Conservation (phyloP, 176 grass and related monocot genomes). For the Guadua angustifolia region DNA sequence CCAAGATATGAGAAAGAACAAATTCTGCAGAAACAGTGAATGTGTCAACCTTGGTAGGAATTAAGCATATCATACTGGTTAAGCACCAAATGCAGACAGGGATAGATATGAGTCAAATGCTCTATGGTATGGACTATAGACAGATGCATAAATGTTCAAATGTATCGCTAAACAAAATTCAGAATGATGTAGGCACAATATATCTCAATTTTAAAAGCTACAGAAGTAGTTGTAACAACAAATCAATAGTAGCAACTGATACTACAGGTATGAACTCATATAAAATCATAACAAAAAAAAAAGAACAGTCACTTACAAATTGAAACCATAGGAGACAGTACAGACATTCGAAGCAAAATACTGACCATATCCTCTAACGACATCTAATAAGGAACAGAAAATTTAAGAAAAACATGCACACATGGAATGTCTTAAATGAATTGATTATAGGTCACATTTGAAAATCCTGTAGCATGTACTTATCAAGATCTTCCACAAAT, state of each 20-base stretch:
- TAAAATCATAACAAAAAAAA: neutral
- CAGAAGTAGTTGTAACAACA: neutral
- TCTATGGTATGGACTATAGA: neutral
- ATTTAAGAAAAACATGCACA: neutral
- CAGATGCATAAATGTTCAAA: slow-evolving; percentile 11
- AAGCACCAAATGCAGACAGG: neutral
- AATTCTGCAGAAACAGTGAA: neutral
- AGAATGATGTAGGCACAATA: neutral
- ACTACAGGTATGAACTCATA: neutral
- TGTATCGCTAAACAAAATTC: neutral
- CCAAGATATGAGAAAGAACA: neutral
- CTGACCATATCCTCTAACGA: neutral
- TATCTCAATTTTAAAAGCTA: neutral
- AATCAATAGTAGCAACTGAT: neutral
- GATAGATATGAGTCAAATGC: neutral
- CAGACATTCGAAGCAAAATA: neutral
- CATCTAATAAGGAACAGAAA: neutral
- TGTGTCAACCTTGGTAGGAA: neutral
- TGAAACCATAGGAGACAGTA: neutral
- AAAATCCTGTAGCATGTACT: neutral
- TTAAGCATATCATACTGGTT: neutral
- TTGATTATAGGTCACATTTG: neutral
- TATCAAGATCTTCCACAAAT: neutral
- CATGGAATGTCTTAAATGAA: neutral
- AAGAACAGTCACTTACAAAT: neutral